Evolutionary conservation across 768 basidiomycete species (phyloP), one percentile per base, ranked within the genome.

Genomic region (Postia placenta): DNA sequence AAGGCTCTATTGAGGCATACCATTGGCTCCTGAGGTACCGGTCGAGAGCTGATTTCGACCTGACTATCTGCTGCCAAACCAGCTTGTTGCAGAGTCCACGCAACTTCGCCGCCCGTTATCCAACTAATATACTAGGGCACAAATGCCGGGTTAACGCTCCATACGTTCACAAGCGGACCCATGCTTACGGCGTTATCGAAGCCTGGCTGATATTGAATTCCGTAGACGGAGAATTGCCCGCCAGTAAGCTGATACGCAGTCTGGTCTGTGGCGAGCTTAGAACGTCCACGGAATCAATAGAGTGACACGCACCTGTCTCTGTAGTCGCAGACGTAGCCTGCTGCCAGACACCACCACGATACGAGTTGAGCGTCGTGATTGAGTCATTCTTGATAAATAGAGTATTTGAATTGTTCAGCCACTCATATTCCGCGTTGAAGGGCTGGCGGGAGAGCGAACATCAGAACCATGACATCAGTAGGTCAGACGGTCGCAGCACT

Each of bases 1-100:
- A 7, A 33, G 7, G 38, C 15, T 5, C 19, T 30, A 23, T 5
- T 15, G 7, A 39, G 50, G 28, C 67, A 33, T 61, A 85, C 84
- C 85, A 93, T 82, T 6, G 92, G 92, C 61, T 95, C 92, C 55
- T 86, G 81, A 0, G 91, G 78, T 35, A 94, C 69, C 11, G 86
- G 81, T 48, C 92, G 70, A 26, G 76, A 72, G 12, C 79, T 67
- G 50, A 92, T 87, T 55, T 87, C 68, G 2, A 80, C 80, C 20
- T 61, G 54, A 2, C 68, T 28, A 63, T 83, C 75, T 1, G 83
- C 74, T 2, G 61, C 78, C 67, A 91, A 72, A 11, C 81, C 91
- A 25, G 71, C 64, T 17, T 75, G 75, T 35, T 76, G 75, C 50
- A 92, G 55, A 3, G 81, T 86, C 92, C 92, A 93, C 14, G 78